Percentiles rank a stretch among this genome's conserved stretches.
Conservation (phyloP, 1,139 yeast genomes). For the Wickerhamiella pararugosa region DNA sequence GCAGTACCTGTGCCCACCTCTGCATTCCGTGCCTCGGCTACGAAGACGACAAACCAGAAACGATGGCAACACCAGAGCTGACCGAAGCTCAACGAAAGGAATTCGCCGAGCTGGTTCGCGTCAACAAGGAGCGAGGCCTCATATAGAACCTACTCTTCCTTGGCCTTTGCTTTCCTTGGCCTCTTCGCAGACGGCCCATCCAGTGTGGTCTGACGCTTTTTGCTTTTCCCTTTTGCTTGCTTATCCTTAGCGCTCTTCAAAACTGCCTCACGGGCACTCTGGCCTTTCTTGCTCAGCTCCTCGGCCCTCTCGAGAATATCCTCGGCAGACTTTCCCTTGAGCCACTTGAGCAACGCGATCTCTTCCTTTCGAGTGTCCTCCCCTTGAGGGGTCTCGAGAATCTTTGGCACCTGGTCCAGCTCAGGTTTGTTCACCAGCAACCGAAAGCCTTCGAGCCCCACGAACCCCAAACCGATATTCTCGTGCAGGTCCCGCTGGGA, state of each 20-base stretch:
- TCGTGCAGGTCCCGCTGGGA: constrained; percentile 90
- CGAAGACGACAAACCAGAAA: constrained; percentile 33
- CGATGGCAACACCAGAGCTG: constrained; percentile 27
- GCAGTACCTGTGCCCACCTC: constrained; percentile 26
- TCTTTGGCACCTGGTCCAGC: constrained; percentile 53
- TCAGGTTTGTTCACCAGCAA: constrained; percentile 53
- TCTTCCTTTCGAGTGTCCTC: constrained; percentile 59
- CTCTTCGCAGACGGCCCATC: background rate
- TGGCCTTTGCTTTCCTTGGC: background rate
- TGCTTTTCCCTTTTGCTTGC: background rate
- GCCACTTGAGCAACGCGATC: constrained; percentile 52
- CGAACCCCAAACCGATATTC: constrained; percentile 72
- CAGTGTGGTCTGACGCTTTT: background rate
- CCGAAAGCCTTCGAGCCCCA: constrained; percentile 76
- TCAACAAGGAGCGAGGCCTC: no score
- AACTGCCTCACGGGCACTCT: constrained; percentile 20
- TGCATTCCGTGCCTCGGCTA: constrained; percentile 29
- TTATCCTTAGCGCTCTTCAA: constrained; percentile 2
- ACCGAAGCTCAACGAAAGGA: background rate
- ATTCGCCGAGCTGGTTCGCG: background rate
- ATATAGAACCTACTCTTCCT: background rate
- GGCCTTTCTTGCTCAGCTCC: constrained; percentile 33
- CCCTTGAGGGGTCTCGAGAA: constrained; percentile 81
- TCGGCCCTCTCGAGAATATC: constrained; percentile 36
- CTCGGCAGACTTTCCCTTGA: constrained; percentile 37